Percentiles rank a stretch among this genome's conserved stretches.
These are phyloP conservation scores for Auriscalpium vulgare DNA, from an alignment of 768 basidiomycete genomes.

Conservation along the genomic window DNA sequence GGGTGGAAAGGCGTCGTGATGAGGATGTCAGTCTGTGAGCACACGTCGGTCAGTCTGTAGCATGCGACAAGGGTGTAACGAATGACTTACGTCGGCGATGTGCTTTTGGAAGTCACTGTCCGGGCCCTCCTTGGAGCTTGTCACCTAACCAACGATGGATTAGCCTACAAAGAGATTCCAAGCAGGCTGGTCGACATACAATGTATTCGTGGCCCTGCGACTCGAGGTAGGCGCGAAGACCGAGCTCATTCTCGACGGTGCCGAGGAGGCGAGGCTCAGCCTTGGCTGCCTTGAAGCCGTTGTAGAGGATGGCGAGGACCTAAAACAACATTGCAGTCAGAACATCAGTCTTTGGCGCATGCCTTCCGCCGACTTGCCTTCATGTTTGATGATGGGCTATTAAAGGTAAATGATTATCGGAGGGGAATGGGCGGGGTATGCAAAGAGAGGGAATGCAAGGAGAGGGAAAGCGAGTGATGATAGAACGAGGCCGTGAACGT, in stretches of 20 bases:
- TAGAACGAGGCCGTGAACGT: too few relatives aligned
- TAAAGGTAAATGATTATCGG: too few relatives aligned
- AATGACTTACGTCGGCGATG: constrained; percentile 57
- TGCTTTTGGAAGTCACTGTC: constrained; percentile 42
- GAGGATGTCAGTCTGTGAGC: constrained; percentile 57
- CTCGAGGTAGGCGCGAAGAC: constrained; percentile 60
- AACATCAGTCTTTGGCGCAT: too few relatives aligned
- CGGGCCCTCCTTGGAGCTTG: constrained; percentile 77
- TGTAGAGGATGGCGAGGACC: too few relatives aligned
- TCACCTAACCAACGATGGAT: not conserved
- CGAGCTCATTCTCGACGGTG: constrained; percentile 18
- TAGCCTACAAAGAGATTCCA: not conserved
- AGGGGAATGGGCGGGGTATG: too few relatives aligned
- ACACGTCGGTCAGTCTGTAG: not conserved
- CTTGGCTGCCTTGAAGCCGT: too few relatives aligned
- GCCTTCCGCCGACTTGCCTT: too few relatives aligned
- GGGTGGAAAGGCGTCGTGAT: constrained; percentile 86
- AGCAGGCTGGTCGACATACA: constrained; percentile 29
- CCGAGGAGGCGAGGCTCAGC: too few relatives aligned
- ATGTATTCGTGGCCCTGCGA: constrained; percentile 69
- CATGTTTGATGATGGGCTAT: too few relatives aligned
- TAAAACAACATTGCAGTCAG: too few relatives aligned
- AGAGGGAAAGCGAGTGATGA: too few relatives aligned
- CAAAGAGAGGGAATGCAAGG: too few relatives aligned
- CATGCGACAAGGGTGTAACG: not conserved